Evolutionary conservation across 139 green algal species (phyloP).

Genomic region (Picochlorum costavermella): DNA sequence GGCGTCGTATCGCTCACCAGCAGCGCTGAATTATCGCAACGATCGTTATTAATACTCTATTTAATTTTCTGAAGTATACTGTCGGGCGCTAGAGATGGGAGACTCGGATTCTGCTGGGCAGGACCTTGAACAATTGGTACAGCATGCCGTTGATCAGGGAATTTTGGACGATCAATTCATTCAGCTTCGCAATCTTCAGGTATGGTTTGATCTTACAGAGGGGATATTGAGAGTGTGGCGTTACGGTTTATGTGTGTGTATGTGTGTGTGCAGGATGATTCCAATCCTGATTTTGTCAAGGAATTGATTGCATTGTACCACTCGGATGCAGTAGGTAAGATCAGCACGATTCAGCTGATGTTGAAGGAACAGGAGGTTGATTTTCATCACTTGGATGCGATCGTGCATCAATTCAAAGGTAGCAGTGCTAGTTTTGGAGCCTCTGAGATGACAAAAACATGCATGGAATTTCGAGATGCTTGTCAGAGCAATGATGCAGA

Average conservation of each 20-base stretch:
- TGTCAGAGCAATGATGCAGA: slow-evolving; percentile 34
- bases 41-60: too few relatives aligned
- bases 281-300: slow-evolving; percentile 68
- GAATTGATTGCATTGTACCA: slow-evolving; percentile 80
- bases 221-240: neutral
- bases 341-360: slow-evolving; percentile 7
- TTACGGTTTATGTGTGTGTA: neutral
- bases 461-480: slow-evolving; percentile 54
- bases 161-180: slow-evolving; percentile 72
- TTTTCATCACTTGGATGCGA: slow-evolving; percentile 59
- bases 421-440: slow-evolving; percentile 59
- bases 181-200: slow-evolving; percentile 64
- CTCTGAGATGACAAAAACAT: slow-evolving; percentile 38
- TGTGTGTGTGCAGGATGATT: slow-evolving; percentile 56
- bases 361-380: slow-evolving; percentile 12
- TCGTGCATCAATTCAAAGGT: slow-evolving; percentile 85
- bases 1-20: too few relatives aligned
- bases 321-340: slow-evolving; percentile 47
- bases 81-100: neutral
- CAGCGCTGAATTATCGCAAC: too few relatives aligned
- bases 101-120: neutral
- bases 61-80: neutral
- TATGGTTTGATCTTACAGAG: neutral
- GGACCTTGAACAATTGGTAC: neutral
- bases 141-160: slow-evolving; percentile 25